phyloP scores from a whole-genome alignment of 768 basidiomycete genomes.

The Gymnopilus junonius region DNA sequence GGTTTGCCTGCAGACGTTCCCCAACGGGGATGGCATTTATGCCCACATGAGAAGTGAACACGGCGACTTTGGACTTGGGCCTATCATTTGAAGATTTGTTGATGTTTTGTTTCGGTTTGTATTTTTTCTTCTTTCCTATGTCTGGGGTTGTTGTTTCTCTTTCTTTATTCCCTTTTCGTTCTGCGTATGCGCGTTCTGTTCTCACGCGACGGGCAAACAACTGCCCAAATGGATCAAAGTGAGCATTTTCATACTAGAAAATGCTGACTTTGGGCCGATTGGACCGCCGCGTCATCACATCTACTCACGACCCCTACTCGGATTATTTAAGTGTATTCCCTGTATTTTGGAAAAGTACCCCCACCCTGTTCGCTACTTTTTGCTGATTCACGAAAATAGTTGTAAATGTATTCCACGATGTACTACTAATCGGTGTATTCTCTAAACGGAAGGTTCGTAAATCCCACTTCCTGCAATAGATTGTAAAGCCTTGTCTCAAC shows the following conservation, averaged over 20 bases:
- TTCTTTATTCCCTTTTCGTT: constrained; percentile 1
- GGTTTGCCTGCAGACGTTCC: constrained; percentile 77
- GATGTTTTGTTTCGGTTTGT: neutral
- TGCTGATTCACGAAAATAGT: neutral
- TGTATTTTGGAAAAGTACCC: neutral
- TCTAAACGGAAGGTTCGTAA: neutral
- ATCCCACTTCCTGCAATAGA: neutral
- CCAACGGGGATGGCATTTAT: constrained; percentile 72
- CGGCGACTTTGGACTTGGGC: constrained; percentile 59
- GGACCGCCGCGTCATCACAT: too few species aligned
- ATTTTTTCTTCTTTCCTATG: neutral
- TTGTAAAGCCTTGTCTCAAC: too few species aligned
- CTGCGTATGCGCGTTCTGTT: neutral
- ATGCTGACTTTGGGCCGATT: too few species aligned
- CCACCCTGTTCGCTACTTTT: neutral
- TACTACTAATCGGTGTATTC: neutral
- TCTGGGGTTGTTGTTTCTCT: neutral
- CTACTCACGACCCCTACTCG: neutral
- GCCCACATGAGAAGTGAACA: constrained; percentile 73
- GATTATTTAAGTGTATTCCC: neutral
- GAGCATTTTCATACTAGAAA: too few species aligned
- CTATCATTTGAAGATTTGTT: neutral
- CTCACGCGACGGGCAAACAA: too few species aligned
- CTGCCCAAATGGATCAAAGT: too few species aligned
- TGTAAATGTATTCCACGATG: neutral